Percentiles rank a stretch among this genome's conserved stretches.
Conservation (phyloP, 805 yeast genomes). For the Saccharomycopsis vini region DNA sequence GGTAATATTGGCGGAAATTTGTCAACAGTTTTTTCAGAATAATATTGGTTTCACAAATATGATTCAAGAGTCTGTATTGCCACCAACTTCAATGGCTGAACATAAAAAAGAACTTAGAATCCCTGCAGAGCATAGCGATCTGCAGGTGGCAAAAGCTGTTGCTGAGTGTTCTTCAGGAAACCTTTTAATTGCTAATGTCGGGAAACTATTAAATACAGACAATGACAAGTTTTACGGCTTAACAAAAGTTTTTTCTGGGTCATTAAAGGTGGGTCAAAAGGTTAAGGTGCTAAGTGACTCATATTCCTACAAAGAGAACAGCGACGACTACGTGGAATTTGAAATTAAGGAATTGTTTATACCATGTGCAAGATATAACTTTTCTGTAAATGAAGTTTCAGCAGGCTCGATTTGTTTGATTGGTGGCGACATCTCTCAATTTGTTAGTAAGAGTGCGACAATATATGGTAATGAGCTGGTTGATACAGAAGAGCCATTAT, state of each 20-base stretch:
- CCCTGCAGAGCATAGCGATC: neutral
- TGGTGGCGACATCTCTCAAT: conserved; percentile 46
- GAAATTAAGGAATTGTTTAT: conserved; percentile 38
- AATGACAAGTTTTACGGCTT: conserved; percentile 46
- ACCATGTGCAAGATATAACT: conserved; percentile 63
- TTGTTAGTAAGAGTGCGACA: conserved; percentile 54
- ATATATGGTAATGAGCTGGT: conserved; percentile 29
- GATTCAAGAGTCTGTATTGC: conserved; percentile 23
- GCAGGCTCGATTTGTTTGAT: conserved; percentile 66
- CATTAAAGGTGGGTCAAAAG: conserved; percentile 36
- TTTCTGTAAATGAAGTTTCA: conserved; percentile 42
- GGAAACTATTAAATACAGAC: conserved; percentile 49
- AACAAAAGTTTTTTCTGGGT: conserved; percentile 57
- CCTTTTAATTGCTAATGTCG: conserved; percentile 42
- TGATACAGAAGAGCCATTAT: conserved; percentile 21
- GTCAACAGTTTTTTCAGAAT: conserved; percentile 43
- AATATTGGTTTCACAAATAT: conserved; percentile 47
- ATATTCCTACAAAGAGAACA: conserved; percentile 35
- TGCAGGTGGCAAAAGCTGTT: neutral
- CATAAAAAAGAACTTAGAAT: conserved; percentile 19
- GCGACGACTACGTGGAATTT: conserved; percentile 39
- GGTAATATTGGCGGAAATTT: conserved; percentile 46
- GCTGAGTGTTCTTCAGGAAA: conserved; percentile 29
- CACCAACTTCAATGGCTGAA: conserved; percentile 31
- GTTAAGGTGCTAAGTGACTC: conserved; percentile 52